Percentiles rank a stretch among this genome's conserved stretches.
Evolutionary conservation across 441 rosid species (phyloP).

Genomic region (Codiaeum variegatum): DNA sequence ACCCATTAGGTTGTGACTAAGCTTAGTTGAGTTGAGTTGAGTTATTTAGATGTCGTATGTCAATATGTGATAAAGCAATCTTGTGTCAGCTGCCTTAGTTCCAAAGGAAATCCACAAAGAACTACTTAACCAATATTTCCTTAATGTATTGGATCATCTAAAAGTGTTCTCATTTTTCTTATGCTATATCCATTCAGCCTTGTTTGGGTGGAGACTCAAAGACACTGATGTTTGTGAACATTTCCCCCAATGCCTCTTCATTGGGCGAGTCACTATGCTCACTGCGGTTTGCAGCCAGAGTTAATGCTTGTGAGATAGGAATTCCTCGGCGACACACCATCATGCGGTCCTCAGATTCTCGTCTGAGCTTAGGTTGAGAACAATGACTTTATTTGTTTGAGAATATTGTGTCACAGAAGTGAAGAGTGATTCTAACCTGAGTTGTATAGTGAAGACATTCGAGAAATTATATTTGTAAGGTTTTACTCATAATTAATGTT

Average conservation of each 20-base stretch:
- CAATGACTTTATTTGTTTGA: conserved; percentile 7
- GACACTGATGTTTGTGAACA: conserved; percentile 91
- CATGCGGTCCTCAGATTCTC: conserved; percentile 53
- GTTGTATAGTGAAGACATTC: conserved; percentile 37
- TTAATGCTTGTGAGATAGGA: conserved; percentile 95
- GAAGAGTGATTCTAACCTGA: conserved; percentile 42
- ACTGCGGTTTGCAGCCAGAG: conserved; percentile 95
- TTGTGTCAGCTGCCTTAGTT: not conserved
- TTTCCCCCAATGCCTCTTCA: conserved; percentile 79
- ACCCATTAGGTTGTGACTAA: too few species aligned
- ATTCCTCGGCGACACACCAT: conserved; percentile 74
- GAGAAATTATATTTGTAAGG: conserved; percentile 8
- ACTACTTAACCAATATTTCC: not conserved
- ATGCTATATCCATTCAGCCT: conserved; percentile 53
- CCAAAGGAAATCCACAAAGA: not conserved
- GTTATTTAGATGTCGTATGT: not conserved
- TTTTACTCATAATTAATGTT: not conserved
- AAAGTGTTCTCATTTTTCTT: conserved; percentile 2
- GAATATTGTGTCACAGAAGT: conserved; percentile 20
- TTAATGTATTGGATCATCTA: not conserved
- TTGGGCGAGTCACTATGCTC: conserved; percentile 90
- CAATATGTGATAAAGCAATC: not conserved
- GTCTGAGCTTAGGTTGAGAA: conserved; percentile 53
- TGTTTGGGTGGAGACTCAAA: conserved; percentile 97
- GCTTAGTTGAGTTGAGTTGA: too few species aligned